Conservation (phyloP, 208 protist genomes). For the Crithidia expoeki region DNA sequence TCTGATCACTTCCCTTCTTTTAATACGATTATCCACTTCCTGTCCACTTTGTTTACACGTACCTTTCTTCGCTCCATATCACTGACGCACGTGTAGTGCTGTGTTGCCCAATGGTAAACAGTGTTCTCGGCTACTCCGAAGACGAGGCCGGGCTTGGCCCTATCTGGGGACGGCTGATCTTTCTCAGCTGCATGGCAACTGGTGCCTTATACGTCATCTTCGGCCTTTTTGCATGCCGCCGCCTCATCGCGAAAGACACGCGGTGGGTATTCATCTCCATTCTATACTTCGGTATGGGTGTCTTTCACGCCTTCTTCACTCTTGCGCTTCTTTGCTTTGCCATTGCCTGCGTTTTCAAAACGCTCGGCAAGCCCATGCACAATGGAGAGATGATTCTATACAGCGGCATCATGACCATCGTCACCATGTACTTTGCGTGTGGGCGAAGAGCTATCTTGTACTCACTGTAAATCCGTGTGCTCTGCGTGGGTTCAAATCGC, state of each 20-base stretch:
- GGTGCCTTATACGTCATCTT: slow-evolving; percentile 63
- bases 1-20: too few relatives aligned
- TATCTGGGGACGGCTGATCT: slow-evolving; percentile 68
- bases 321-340: slow-evolving; percentile 67
- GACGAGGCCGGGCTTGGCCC: slow-evolving; percentile 19
- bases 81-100: neutral
- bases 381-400: slow-evolving; percentile 63
- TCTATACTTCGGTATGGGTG: slow-evolving; percentile 66
- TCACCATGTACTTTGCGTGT: slow-evolving; percentile 77
- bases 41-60: too few relatives aligned
- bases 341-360: slow-evolving; percentile 65
- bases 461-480: slow-evolving; percentile 43
- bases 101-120: slow-evolving; percentile 22
- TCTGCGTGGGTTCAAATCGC: neutral
- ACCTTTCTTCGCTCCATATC: neutral
- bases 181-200: slow-evolving; percentile 54
- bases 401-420: slow-evolving; percentile 59
- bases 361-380: slow-evolving; percentile 45
- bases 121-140: slow-evolving; percentile 30
- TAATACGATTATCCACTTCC: too few relatives aligned
- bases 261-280: slow-evolving; percentile 61
- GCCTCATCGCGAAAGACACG: slow-evolving; percentile 55
- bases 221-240: slow-evolving; percentile 63
- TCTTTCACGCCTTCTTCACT: slow-evolving; percentile 71
- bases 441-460: slow-evolving; percentile 75